Evolutionary conservation across 495 filamentous ascomycete species (phyloP), one percentile per base, ranked within the genome.

Genomic region (Tuber magnatum): DNA sequence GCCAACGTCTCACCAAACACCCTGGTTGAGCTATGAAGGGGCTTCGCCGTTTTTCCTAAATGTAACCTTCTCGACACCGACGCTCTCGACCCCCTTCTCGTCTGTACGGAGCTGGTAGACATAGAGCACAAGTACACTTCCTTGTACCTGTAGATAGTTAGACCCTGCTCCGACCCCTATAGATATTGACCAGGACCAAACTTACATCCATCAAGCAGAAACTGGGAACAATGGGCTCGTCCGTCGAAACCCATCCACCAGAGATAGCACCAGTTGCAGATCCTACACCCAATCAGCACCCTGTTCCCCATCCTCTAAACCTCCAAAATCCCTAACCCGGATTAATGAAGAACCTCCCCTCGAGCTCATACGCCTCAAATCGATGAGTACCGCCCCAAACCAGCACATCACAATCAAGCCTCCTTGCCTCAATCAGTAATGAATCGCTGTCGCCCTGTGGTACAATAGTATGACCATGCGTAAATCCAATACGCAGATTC

Each of bases 161-260:
- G 46, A 73, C 10, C 22, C 28, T 70, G 8, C 73, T 71, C 75
- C 35, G 78, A 72, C 73, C 8, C 69, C 14, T 18, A 39, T 44
- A 73, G 28, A 32, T 32, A 44, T 28, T 43, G 35, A 56, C 42
- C 42, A 43, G 20, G 51, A 51, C n/a, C 6, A 22, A 68, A 92
- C 93, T 86, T 82, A 97, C 95, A 89, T 99, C 96, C 95, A 99
- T 98, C 84, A 99, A 84, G 83, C 95, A 97, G 84, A 99, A 99
- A 83, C 96, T 98, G 70, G 95, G 95, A 73, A 91, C 90, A 74
- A 92, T 91, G 51, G 96, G 93, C 83, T 97, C 94, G 32, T 88
- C 90, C 28, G 90, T 89, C 71, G 84, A 87, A 87, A 86, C 89
- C 87, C 86, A 92, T 65, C 90, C 91, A 78, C 75, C 77, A 20